Evolutionary conservation across 2,329 filamentous ascomycete genomes (phyloP).

Genomic region (Trichophaea hybrida): DNA sequence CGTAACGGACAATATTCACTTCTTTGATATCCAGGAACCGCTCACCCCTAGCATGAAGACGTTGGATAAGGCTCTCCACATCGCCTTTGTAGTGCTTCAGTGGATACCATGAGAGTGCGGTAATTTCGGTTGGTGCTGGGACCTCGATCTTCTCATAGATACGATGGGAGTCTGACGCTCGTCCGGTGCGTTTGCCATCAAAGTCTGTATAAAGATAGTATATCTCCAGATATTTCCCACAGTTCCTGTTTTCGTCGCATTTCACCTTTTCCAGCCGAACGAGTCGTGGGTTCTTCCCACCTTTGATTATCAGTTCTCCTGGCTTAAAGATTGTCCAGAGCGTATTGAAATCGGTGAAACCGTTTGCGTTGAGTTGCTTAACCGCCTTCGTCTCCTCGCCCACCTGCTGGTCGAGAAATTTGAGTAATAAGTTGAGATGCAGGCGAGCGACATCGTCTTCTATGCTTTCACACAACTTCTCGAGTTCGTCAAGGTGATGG

Average conservation of each 20-base stretch:
- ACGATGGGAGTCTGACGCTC: neutral
- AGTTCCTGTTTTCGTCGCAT: too few relatives aligned
- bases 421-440: neutral
- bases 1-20: neutral
- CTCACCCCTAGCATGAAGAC: neutral
- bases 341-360: neutral
- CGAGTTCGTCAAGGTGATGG: conserved; percentile 36
- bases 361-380: neutral
- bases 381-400: neutral
- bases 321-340: neutral
- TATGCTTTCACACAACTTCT: conserved; percentile 28
- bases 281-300: too few relatives aligned
- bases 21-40: neutral
- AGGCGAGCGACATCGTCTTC: neutral
- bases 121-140: conserved; percentile 25
- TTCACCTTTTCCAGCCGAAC: too few relatives aligned
- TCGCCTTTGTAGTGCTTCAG: conserved; percentile 29
- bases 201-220: neutral
- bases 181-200: neutral
- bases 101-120: conserved; percentile 27
- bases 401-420: neutral
- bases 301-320: neutral
- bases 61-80: conserved; percentile 22
- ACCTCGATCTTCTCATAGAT: neutral
- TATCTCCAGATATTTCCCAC: neutral